Percentiles rank a stretch among this genome's conserved stretches.
These are phyloP conservation scores for Aspergillus sp. DNA, from an alignment of 2,329 filamentous ascomycete species.

Conservation along the genomic window DNA sequence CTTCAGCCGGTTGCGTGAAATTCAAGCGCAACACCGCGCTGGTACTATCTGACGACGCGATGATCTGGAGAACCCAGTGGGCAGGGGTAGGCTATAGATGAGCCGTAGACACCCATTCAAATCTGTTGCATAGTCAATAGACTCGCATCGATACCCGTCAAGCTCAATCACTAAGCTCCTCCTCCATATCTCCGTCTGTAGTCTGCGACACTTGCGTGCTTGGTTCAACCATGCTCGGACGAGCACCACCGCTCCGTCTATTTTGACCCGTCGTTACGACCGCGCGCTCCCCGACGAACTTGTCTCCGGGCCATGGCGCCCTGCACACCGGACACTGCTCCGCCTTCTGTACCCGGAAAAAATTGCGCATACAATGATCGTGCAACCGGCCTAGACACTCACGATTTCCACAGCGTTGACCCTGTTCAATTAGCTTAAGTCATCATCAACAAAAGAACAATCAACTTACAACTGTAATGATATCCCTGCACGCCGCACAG, in stretches of 20 bases:
- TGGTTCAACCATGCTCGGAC: constrained; percentile 11
- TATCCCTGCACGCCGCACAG: constrained; percentile 84
- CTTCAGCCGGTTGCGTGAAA: neutral
- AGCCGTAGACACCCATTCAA: neutral
- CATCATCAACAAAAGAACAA: neutral
- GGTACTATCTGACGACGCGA: too few relatives aligned
- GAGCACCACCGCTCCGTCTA: constrained; percentile 24
- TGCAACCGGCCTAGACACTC: constrained; percentile 73
- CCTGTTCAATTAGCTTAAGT: constrained; percentile 41
- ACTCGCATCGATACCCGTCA: neutral
- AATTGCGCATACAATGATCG: constrained; percentile 70
- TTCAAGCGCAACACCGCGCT: neutral
- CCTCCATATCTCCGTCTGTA: neutral
- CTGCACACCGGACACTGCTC: constrained; percentile 64
- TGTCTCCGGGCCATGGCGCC: constrained; percentile 51
- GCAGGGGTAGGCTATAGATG: neutral
- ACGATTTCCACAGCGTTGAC: constrained; percentile 70
- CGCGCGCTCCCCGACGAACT: constrained; percentile 56
- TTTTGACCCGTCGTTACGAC: constrained; percentile 23
- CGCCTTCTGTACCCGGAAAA: constrained; percentile 66
- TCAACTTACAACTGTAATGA: constrained; percentile 69
- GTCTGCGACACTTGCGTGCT: constrained; percentile 14
- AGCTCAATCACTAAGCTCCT: constrained; percentile 15
- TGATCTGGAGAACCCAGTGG: too few relatives aligned
- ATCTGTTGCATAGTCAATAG: neutral